Evolutionary conservation across 192 early-diverging fungal genomes (phyloP), one percentile per base, ranked within the genome.

Genomic region (Podila verticillata): DNA sequence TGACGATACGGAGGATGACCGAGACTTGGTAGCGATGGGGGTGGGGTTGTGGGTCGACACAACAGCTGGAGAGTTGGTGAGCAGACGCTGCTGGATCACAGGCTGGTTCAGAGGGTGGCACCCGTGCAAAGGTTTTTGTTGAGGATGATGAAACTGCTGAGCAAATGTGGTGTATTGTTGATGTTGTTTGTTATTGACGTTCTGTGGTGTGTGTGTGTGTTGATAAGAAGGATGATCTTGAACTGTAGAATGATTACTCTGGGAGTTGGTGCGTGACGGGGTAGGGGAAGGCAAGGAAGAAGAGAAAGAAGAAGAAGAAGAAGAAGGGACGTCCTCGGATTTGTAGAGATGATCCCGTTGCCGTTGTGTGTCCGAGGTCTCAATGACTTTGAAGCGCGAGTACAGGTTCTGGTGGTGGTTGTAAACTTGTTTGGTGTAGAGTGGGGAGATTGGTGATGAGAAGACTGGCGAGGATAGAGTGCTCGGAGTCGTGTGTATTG

Each of bases 91-190:
- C 20, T 61, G 73, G 0, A 22, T 20, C 19, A 39, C 63, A 47
- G 57, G 15, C 1, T 48, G 73, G 39, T 75, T 75, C 8, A 75
- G 66, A 48, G 61, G 67, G 56, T 69, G 74, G 31, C 39, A 35
- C 8, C 54, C 44, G 57, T 65, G 56, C 28, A 48, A 58, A 6
- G 48, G 48, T 44, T 44, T 44, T 8, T 74, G 65, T 2, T 47
- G 20, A 22, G 30, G 66, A 57, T 67, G 66, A 48, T 75, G 66
- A 58, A 75, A 30, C 39, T 49, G 26, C 48, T 47, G 44, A 54
- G 29, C 31, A 13, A 29, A 28, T 10, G 31, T 26, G 15, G 8
- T 5, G 7, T 39, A 19, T n/a, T 36, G 17, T 17, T 66, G 34
- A 10, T 57, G 8, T 10, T 36, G 49, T 44, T 68, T 15, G 28